A percentile compares a stretch with the other conserved stretches of the same genome.
phyloP scores from a whole-genome alignment of 495 filamentous ascomycete species.

The Aspergillus carlsbadensis region DNA sequence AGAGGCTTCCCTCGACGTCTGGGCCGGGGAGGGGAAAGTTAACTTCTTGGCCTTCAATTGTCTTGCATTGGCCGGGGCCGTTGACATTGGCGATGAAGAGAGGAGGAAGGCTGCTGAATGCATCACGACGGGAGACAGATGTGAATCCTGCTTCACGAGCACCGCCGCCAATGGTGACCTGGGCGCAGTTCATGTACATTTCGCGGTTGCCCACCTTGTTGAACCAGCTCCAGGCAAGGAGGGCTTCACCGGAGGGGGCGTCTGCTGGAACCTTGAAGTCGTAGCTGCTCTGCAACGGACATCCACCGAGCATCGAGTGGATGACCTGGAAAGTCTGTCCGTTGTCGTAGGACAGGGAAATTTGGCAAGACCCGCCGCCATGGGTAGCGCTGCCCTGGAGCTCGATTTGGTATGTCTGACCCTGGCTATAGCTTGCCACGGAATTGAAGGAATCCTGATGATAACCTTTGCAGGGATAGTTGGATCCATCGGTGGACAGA shows the following conservation, averaged over 20 bases:
- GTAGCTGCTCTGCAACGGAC: slow-evolving; percentile 58
- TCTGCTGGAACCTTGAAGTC: slow-evolving; percentile 47
- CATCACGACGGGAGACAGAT: slow-evolving; percentile 15
- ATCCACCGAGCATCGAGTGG: slow-evolving; percentile 79
- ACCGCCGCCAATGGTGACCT: slow-evolving; percentile 60
- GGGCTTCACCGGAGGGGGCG: slow-evolving; percentile 51
- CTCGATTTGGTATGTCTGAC: slow-evolving; percentile 39
- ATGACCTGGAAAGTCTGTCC: slow-evolving; percentile 74
- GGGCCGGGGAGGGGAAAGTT: slow-evolving; percentile 66
- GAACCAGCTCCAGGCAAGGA: slow-evolving; percentile 86
- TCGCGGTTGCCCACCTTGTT: slow-evolving; percentile 87
- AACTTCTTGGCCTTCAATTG: slow-evolving; percentile 52
- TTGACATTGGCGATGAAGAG: slow-evolving; percentile 74
- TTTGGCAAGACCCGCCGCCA: slow-evolving; percentile 84
- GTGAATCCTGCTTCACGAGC: slow-evolving; percentile 21
- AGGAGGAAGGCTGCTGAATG: slow-evolving; percentile 61
- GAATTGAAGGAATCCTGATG: slow-evolving; percentile 44
- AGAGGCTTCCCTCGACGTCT: slow-evolving; percentile 49
- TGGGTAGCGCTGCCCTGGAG: slow-evolving; percentile 63
- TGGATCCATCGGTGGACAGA: slow-evolving; percentile 37
- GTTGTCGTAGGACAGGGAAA: slow-evolving; percentile 76
- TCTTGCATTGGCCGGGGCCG: slow-evolving; percentile 50
- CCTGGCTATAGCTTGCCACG: slow-evolving; percentile 44
- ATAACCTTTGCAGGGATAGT: slow-evolving; percentile 57
- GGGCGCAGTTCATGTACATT: slow-evolving; percentile 95